Conservation (phyloP, 2,329 filamentous ascomycete genomes). For the Xylariaceae sp. region DNA sequence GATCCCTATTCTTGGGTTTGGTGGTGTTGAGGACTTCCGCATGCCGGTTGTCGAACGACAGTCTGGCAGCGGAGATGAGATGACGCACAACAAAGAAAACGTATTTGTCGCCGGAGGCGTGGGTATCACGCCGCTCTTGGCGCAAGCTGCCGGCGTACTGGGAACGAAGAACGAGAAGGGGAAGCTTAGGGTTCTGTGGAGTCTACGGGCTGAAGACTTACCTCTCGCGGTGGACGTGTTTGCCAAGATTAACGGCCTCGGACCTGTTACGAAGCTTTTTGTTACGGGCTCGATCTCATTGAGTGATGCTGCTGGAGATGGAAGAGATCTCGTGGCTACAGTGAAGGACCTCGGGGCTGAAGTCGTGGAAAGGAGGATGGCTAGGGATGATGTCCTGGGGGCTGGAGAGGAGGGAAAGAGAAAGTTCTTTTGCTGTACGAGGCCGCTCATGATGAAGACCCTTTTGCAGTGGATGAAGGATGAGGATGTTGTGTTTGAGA, state of each 20-base stretch:
- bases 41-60: constrained; percentile 35
- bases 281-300: constrained; percentile 69
- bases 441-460: constrained; percentile 48
- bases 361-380: constrained; percentile 49
- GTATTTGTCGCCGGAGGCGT: constrained; percentile 80
- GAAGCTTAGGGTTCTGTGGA: constrained; percentile 71
- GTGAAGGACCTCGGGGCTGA: constrained; percentile 45
- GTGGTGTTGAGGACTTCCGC: constrained; percentile 61
- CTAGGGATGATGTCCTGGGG: constrained; percentile 50
- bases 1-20: constrained; percentile 74
- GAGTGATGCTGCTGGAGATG: constrained; percentile 34
- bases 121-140: constrained; percentile 82
- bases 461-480: constrained; percentile 60
- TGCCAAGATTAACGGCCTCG: constrained; percentile 57
- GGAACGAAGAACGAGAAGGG: constrained; percentile 36
- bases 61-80: constrained; percentile 18
- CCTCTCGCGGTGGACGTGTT: constrained; percentile 68
- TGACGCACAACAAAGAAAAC: constrained; percentile 42
- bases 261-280: constrained; percentile 63
- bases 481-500: constrained; percentile 63
- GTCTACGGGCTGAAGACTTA: constrained; percentile 66
- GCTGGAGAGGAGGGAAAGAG: constrained; percentile 50
- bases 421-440: constrained; percentile 61
- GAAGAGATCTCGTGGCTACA: constrained; percentile 45
- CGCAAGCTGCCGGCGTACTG: constrained; percentile 63